Percentiles rank a stretch among this genome's conserved stretches.
Evolutionary conservation across 2,329 filamentous ascomycete species (phyloP).

Genomic region (Penicillium frequentans): DNA sequence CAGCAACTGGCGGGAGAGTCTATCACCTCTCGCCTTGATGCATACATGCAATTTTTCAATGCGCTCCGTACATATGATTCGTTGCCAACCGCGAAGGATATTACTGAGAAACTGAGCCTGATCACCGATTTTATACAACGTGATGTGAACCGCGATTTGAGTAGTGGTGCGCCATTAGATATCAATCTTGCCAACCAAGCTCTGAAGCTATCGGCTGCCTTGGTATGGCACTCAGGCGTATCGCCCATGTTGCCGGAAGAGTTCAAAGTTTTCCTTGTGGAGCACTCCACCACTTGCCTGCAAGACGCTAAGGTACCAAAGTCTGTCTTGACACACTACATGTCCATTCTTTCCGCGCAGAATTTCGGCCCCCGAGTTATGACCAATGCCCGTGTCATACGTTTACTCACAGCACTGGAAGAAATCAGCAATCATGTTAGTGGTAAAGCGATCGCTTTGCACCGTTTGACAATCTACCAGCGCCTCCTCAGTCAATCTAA

Average conservation of each 20-base stretch:
- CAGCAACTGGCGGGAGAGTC: constrained; percentile 77
- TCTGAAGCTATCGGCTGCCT: constrained; percentile 71
- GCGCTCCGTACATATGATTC: constrained; percentile 80
- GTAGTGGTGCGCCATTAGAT: constrained; percentile 57
- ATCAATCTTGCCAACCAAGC: constrained; percentile 73
- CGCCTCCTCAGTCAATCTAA: constrained; percentile 72
- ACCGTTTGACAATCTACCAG: constrained; percentile 76
- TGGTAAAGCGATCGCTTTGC: constrained; percentile 78
- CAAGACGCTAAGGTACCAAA: constrained; percentile 71
- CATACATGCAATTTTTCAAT: constrained; percentile 76
- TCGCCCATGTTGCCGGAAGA: constrained; percentile 71
- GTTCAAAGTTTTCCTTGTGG: constrained; percentile 76
- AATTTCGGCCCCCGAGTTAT: constrained; percentile 75
- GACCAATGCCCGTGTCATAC: constrained; percentile 68
- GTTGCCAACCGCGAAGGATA: constrained; percentile 70
- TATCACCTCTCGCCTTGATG: constrained; percentile 73
- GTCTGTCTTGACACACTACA: constrained; percentile 72
- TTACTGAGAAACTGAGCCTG: constrained; percentile 73
- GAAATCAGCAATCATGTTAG: constrained; percentile 70
- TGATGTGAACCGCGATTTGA: constrained; percentile 68
- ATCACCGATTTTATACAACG: constrained; percentile 81
- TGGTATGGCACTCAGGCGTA: constrained; percentile 73
- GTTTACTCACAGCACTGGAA: constrained; percentile 69
- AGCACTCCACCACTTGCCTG: constrained; percentile 74
- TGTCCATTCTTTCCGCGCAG: constrained; percentile 78